Evolutionary conservation across 2,329 filamentous ascomycete species (phyloP).

Genomic region (Lachnellula cervina): DNA sequence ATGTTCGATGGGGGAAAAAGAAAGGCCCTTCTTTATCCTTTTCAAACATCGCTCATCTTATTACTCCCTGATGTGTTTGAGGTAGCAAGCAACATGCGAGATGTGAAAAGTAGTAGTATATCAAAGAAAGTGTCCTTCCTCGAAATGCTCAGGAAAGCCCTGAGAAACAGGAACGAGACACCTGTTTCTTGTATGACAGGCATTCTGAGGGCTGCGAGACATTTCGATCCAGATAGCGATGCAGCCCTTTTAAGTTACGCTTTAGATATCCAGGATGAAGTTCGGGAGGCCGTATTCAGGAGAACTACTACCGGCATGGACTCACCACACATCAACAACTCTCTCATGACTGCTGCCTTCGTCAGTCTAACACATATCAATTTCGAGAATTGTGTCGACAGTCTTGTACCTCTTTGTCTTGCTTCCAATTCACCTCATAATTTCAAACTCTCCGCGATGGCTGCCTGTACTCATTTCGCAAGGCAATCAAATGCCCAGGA

Average conservation of each 20-base stretch:
- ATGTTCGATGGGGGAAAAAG: conserved; percentile 53
- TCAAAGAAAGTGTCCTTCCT: conserved; percentile 63
- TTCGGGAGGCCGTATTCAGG: conserved; percentile 60
- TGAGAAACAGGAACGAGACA: conserved; percentile 61
- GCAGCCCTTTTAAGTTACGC: conserved; percentile 56
- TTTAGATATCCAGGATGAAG: conserved; percentile 65
- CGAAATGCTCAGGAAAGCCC: conserved; percentile 56
- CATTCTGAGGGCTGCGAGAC: conserved; percentile 56
- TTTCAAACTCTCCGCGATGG: conserved; percentile 59
- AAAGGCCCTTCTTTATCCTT: conserved; percentile 52
- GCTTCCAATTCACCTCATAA: conserved; percentile 50
- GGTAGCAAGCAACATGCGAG: conserved; percentile 62
- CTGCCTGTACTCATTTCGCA: conserved; percentile 59
- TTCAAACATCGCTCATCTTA: conserved; percentile 59
- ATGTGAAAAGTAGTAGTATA: conserved; percentile 57
- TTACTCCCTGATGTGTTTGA: conserved; percentile 66
- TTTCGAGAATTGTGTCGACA: conserved; percentile 53
- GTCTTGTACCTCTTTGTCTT: conserved; percentile 53
- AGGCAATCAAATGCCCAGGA: conserved; percentile 43
- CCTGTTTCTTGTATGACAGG: conserved; percentile 62
- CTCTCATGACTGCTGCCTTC: conserved; percentile 62
- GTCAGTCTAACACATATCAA: conserved; percentile 60
- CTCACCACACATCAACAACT: conserved; percentile 51
- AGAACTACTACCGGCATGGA: conserved; percentile 44
- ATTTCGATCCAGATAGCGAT: conserved; percentile 60